These are phyloP conservation scores for Coniosporium tulheliwenetii DNA, from an alignment of 2,329 filamentous ascomycete species.

Conservation along the genomic window DNA sequence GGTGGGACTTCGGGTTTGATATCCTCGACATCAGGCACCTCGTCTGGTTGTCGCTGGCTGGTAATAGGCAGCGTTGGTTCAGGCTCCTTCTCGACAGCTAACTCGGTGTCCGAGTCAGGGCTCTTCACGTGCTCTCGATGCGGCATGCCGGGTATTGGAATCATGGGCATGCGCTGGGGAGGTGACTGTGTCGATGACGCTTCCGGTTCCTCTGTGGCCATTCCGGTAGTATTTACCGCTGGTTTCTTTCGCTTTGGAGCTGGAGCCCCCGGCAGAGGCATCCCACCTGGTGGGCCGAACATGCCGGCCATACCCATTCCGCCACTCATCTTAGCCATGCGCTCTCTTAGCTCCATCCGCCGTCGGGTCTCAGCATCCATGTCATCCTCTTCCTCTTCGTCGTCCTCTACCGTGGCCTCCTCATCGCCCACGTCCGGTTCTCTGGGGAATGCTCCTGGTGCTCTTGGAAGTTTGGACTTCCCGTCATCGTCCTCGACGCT, in stretches of 20 bases:
- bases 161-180: conserved; percentile 34
- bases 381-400: conserved; percentile 69
- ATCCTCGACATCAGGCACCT: conserved; percentile 41
- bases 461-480: conserved; percentile 21
- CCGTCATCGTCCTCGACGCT: conserved; percentile 65
- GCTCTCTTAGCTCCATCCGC: conserved; percentile 74
- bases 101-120: conserved; percentile 9
- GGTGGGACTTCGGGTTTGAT: conserved; percentile 25
- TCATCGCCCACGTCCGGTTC: conserved; percentile 33
- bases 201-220: conserved; percentile 18
- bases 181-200: conserved; percentile 7
- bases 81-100: conserved; percentile 34
- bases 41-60: conserved; percentile 25
- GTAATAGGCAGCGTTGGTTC: conserved; percentile 25
- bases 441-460: conserved; percentile 23
- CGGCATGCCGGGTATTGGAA: conserved; percentile 58
- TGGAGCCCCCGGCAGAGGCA: conserved; percentile 39
- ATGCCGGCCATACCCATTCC: conserved; percentile 95
- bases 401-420: conserved; percentile 30
- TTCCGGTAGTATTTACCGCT: conserved; percentile 15
- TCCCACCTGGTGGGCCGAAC: conserved; percentile 59
- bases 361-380: conserved; percentile 75
- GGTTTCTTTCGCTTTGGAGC: conserved; percentile 34
- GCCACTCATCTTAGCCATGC: conserved; percentile 98
- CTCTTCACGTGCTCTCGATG: conserved; percentile 11